Evolutionary conservation across 2,329 filamentous ascomycete genomes (phyloP).

Genomic region (Trichoderma brevicompactum): DNA sequence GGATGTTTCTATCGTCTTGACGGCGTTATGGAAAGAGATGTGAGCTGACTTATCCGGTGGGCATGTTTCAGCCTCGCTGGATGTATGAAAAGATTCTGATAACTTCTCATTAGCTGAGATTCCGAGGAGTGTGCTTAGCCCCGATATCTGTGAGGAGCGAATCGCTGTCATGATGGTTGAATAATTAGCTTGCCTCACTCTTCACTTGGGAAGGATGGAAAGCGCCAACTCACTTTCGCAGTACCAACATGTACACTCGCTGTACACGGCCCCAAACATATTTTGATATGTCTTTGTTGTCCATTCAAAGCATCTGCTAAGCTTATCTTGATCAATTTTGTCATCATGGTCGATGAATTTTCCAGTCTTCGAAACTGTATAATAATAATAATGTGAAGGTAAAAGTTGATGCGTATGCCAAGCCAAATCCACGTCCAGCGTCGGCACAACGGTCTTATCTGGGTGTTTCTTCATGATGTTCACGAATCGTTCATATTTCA

Average conservation of each 20-base stretch:
- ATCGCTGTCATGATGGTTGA: neutral
- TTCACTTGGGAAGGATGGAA: conserved; percentile 45
- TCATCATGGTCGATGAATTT: conserved; percentile 82
- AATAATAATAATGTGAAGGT: conserved; percentile 64
- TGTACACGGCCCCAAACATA: conserved; percentile 68
- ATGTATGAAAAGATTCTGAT: conserved; percentile 48
- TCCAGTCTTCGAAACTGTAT: conserved; percentile 51
- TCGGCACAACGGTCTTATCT: conserved; percentile 63
- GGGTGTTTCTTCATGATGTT: conserved; percentile 58
- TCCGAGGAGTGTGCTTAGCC: conserved; percentile 35
- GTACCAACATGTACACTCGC: conserved; percentile 82
- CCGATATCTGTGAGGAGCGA: conserved; percentile 26
- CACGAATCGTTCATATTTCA: conserved; percentile 69
- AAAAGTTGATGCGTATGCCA: conserved; percentile 83
- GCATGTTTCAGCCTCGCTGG: conserved; percentile 54
- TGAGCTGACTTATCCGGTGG: conserved; percentile 65
- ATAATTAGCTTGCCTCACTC: neutral
- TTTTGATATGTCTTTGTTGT: conserved; percentile 73
- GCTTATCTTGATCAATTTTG: conserved; percentile 71
- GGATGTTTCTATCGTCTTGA: conserved; percentile 41
- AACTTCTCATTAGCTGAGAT: conserved; percentile 40
- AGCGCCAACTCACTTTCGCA: conserved; percentile 66
- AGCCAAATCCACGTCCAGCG: conserved; percentile 73
- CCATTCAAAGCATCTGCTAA: conserved; percentile 71
- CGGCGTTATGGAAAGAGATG: conserved; percentile 74